Conservation (phyloP, 495 filamentous ascomycete species). For the Penicillium bialowiezense region DNA sequence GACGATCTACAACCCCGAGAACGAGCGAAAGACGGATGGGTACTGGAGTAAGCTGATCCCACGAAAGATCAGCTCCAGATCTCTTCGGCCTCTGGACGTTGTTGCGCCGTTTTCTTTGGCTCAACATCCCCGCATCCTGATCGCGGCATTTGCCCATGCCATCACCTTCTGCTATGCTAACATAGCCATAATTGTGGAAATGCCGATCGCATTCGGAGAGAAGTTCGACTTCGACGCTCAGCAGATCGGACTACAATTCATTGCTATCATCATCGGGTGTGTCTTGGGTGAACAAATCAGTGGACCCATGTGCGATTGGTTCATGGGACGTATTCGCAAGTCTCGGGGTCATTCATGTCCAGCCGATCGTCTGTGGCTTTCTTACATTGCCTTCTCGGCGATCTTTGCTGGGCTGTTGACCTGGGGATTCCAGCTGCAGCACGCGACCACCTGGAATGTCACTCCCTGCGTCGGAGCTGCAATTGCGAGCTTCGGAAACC, state of each 20-base stretch:
- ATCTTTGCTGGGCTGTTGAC: constrained; percentile 25
- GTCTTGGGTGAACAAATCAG: constrained; percentile 35
- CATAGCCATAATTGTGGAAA: constrained; percentile 31
- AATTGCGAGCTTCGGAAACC: constrained; percentile 35
- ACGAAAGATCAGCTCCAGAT: constrained; percentile 16
- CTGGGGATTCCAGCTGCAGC: constrained; percentile 29
- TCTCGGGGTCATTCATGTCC: constrained; percentile 15
- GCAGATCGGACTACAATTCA: constrained; percentile 35
- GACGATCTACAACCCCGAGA: constrained; percentile 19
- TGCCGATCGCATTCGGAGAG: constrained; percentile 28
- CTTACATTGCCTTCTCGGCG: constrained; percentile 28
- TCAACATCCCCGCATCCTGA: constrained; percentile 12
- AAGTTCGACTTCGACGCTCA: constrained; percentile 33
- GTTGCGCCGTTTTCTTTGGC: constrained; percentile 21
- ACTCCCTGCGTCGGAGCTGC: constrained; percentile 32
- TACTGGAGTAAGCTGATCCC: constrained; percentile 19
- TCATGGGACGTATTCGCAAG: constrained; percentile 13
- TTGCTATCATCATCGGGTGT: constrained; percentile 36
- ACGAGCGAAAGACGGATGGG: neutral
- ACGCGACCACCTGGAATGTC: constrained; percentile 30
- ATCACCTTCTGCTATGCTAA: constrained; percentile 33
- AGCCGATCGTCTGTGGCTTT: constrained; percentile 34
- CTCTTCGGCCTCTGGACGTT: constrained; percentile 14
- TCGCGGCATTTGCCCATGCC: constrained; percentile 25
- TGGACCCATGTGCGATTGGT: constrained; percentile 31